Evolutionary conservation across 495 filamentous ascomycete species (phyloP).

Genomic region (Penicillium odoratum): DNA sequence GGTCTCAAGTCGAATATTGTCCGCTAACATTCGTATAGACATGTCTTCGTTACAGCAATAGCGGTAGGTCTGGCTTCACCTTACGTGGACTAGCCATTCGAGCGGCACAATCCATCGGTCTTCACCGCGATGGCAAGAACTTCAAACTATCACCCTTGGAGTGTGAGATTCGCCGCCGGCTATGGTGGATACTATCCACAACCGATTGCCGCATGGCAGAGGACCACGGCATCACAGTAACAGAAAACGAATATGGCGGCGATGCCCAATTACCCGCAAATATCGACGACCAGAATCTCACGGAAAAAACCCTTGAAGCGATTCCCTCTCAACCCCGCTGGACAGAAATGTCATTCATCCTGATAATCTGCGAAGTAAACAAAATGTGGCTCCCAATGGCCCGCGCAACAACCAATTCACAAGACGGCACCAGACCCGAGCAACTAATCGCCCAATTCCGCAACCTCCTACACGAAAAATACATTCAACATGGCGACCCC

Average conservation of each 20-base stretch:
- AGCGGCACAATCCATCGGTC: constrained; percentile 50
- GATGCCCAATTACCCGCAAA: constrained; percentile 32
- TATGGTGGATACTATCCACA: constrained; percentile 44
- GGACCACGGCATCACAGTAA: constrained; percentile 37
- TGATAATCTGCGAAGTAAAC: constrained; percentile 39
- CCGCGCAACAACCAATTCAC: not conserved
- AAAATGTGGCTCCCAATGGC: constrained; percentile 8
- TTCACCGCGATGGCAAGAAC: constrained; percentile 45
- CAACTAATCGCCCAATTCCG: constrained; percentile 24
- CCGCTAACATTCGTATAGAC: constrained; percentile 28
- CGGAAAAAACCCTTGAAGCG: constrained; percentile 1
- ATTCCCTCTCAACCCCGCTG: constrained; percentile 14
- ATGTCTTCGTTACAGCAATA: constrained; percentile 43
- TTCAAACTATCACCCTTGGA: constrained; percentile 40
- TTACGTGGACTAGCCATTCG: constrained; percentile 48
- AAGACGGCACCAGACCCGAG: constrained; percentile 17
- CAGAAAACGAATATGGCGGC: constrained; percentile 21
- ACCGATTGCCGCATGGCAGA: constrained; percentile 37
- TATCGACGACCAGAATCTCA: constrained; percentile 29
- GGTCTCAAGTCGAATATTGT: not conserved
- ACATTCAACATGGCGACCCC: constrained; percentile 26
- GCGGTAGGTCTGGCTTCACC: constrained; percentile 44
- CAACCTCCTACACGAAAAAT: constrained; percentile 19
- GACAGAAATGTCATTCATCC: constrained; percentile 33
- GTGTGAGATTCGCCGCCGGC: constrained; percentile 43